Percentiles rank a stretch among this genome's conserved stretches.
Conservation (phyloP, 2,329 filamentous ascomycete species). For the Neofusicoccum sp. region DNA sequence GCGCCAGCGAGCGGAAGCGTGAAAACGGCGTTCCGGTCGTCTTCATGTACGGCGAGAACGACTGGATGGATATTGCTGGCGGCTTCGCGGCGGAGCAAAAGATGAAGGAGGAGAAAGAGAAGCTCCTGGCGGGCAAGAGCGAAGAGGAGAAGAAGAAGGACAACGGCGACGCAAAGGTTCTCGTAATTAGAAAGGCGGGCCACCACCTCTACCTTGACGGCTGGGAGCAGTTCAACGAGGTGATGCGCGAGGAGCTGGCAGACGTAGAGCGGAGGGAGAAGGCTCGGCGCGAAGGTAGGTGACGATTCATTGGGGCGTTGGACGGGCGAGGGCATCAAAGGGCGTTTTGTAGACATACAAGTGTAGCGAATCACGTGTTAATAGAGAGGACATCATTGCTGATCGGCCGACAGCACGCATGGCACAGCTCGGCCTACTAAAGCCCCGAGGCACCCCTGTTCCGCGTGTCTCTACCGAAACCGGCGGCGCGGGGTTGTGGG, state of each 20-base stretch:
- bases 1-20: slow-evolving; percentile 34
- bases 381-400: background rate
- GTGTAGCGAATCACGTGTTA: background rate
- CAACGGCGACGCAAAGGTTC: slow-evolving; percentile 79
- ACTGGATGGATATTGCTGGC: slow-evolving; percentile 97
- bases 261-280: slow-evolving; percentile 55
- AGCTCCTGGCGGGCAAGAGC: slow-evolving; percentile 60
- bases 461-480: background rate
- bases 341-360: background rate
- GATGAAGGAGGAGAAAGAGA: slow-evolving; percentile 67
- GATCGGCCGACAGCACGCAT: background rate
- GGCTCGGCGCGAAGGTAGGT: slow-evolving; percentile 13
- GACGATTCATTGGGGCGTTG: slow-evolving; percentile 11
- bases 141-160: slow-evolving; percentile 71
- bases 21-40: slow-evolving; percentile 79
- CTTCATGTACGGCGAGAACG: slow-evolving; percentile 95
- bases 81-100: slow-evolving; percentile 80
- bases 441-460: background rate
- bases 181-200: slow-evolving; percentile 72
- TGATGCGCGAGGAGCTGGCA: slow-evolving; percentile 68
- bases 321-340: background rate
- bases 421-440: no score
- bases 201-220: slow-evolving; percentile 75
- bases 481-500: slow-evolving; percentile 3
- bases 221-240: slow-evolving; percentile 68